Conservation (phyloP, 2,329 filamentous ascomycete genomes). For the Chaetomium sp. region DNA sequence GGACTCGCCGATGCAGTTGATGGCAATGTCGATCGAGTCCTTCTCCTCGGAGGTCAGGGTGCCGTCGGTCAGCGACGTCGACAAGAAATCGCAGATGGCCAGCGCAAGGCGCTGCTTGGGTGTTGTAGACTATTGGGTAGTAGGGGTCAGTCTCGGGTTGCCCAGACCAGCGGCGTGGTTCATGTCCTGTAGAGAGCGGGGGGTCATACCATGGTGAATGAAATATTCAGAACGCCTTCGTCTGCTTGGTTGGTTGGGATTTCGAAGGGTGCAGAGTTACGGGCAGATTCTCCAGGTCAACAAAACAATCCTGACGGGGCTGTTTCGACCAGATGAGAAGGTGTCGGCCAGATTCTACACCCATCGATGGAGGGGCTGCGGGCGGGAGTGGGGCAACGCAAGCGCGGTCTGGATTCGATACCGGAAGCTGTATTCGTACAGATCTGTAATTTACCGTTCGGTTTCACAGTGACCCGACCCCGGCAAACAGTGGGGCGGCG, state of each 20-base stretch:
- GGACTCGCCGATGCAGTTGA: slow-evolving; percentile 90
- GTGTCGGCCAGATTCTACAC: slow-evolving; percentile 30
- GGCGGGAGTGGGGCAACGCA: slow-evolving; percentile 13
- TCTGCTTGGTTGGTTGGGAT: background rate
- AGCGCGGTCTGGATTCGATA: slow-evolving; percentile 15
- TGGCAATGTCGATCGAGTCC: slow-evolving; percentile 91
- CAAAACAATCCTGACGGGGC: slow-evolving; percentile 9
- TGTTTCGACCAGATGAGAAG: slow-evolving; percentile 19
- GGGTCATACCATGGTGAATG: slow-evolving; percentile 20
- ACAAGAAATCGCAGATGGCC: slow-evolving; percentile 94
- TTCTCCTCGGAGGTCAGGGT: slow-evolving; percentile 85
- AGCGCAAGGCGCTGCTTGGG: slow-evolving; percentile 87
- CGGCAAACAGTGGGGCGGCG: background rate
- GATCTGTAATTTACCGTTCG: background rate
- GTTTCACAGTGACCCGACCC: background rate
- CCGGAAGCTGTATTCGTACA: too few relatives aligned
- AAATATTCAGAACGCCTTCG: background rate
- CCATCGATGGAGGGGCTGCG: slow-evolving; percentile 31
- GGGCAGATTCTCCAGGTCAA: background rate
- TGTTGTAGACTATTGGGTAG: slow-evolving; percentile 46
- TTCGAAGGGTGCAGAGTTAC: background rate
- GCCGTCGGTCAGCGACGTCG: slow-evolving; percentile 80
- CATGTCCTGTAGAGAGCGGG: background rate
- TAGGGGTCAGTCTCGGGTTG: slow-evolving; percentile 13
- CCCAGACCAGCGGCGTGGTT: background rate